Conservation (phyloP, 768 basidiomycete genomes). For the Podaxis rugospora region DNA sequence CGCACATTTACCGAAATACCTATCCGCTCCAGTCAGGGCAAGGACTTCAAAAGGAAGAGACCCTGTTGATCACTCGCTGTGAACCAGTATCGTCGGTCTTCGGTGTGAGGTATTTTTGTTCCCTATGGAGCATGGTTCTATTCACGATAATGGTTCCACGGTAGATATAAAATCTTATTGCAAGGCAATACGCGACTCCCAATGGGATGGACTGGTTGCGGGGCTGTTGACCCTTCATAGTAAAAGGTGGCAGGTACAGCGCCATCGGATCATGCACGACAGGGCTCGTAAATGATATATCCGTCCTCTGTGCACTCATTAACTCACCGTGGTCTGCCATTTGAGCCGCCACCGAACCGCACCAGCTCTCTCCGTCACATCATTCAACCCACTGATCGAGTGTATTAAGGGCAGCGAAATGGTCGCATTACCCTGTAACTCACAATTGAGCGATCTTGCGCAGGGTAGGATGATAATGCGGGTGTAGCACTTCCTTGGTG, state of each 20-base stretch:
- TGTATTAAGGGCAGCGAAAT: not conserved
- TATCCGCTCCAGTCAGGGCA: not conserved
- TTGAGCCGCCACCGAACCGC: conserved; percentile 8
- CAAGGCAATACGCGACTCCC: not conserved
- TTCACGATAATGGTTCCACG: not conserved
- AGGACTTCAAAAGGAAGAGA: not conserved
- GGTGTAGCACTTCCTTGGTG: not conserved
- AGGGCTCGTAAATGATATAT: not conserved
- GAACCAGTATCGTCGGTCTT: not conserved
- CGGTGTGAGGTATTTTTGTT: not conserved
- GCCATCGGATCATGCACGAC: not conserved
- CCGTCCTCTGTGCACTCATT: not conserved
- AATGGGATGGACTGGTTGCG: not conserved
- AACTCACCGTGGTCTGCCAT: conserved; percentile 1
- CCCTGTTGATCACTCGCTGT: not conserved
- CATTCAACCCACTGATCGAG: not conserved
- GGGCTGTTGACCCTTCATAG: not conserved
- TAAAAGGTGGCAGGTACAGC: not conserved
- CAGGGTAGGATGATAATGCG: conserved; percentile 7
- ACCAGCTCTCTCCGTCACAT: conserved; percentile 1
- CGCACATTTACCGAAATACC: not conserved
- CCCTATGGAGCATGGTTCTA: not conserved
- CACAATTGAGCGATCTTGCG: conserved; percentile 2
- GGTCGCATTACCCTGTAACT: conserved; percentile 1
- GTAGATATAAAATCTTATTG: not conserved